Evolutionary conservation across 225 moss, liverwort and hornwort genomes (phyloP).

Genomic region (Pleurozium schreberi): DNA sequence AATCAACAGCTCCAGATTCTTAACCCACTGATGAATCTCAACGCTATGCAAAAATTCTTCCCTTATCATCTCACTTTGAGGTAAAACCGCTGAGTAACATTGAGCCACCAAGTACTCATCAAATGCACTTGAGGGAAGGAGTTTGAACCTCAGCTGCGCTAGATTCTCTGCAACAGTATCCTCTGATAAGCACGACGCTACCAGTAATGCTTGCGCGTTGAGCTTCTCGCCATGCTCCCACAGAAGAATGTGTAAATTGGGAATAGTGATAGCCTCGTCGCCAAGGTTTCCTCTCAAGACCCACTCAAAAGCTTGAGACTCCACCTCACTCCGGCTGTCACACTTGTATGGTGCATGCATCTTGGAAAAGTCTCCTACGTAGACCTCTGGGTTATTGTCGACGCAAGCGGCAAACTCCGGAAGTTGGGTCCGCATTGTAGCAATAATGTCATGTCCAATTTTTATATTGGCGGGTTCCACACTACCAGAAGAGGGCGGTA

Average conservation of each 20-base stretch:
- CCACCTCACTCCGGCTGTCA: constrained; percentile 11
- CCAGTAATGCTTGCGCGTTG: constrained; percentile 29
- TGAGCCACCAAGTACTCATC: constrained; percentile 27
- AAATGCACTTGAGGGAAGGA: constrained; percentile 7
- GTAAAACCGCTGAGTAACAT: constrained; percentile 27
- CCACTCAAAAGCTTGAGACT: constrained; percentile 51
- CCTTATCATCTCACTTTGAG: constrained; percentile 2
- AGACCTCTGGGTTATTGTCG: constrained; percentile 27
- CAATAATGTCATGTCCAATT: constrained; percentile 24
- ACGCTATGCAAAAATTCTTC: constrained; percentile 8
- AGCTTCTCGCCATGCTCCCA: constrained; percentile 51
- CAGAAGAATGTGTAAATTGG: constrained; percentile 27
- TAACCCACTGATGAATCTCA: constrained; percentile 17
- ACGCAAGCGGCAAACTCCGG: constrained; percentile 18
- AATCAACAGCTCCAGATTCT: constrained; percentile 28
- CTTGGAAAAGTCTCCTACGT: constrained; percentile 38
- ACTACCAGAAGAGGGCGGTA: neutral
- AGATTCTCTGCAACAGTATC: constrained; percentile 9
- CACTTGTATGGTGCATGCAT: constrained; percentile 26
- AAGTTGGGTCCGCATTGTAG: constrained; percentile 25
- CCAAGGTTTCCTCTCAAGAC: constrained; percentile 36
- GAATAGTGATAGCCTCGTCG: neutral
- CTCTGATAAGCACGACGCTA: constrained; percentile 23
- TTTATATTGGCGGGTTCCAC: neutral
- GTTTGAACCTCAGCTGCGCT: neutral